Conservation (phyloP, 208 protist species). For the Entamoeba histolytica region DNA sequence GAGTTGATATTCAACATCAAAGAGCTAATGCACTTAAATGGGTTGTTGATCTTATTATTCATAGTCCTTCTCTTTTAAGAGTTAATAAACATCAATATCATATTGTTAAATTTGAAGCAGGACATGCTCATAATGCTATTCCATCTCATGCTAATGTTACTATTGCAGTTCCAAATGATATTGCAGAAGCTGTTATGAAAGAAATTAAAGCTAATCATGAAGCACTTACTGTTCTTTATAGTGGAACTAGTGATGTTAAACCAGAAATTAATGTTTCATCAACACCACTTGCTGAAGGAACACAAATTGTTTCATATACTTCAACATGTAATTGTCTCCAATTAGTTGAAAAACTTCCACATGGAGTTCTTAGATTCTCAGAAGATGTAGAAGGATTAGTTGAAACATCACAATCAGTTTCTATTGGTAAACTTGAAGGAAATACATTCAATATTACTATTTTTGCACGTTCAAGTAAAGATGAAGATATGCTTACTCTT, state of each 20-base stretch:
- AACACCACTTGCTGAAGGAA: neutral
- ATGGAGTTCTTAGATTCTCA: constrained; percentile 3
- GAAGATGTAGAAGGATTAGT: constrained; percentile 9
- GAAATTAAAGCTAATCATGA: constrained; percentile 1
- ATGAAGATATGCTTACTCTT: neutral
- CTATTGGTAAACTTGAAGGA: neutral
- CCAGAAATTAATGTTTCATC: neutral
- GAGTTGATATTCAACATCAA: constrained; percentile 14
- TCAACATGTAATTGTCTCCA: constrained; percentile 1
- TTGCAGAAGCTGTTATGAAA: neutral
- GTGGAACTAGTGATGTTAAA: neutral
- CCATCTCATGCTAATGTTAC: neutral
- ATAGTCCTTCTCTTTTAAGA: neutral
- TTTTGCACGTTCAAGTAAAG: neutral
- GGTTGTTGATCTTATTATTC: neutral
- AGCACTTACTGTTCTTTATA: neutral
- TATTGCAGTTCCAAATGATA: neutral
- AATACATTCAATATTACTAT: neutral
- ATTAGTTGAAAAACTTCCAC: constrained; percentile 5
- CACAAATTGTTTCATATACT: neutral
- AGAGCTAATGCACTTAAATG: constrained; percentile 14
- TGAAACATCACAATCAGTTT: constrained; percentile 4
- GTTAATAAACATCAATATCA: neutral
- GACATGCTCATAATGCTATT: constrained; percentile 16
- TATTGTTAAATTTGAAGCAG: neutral